These are phyloP conservation scores for Fusarium sp. DNA, from an alignment of 2,329 filamentous ascomycete species.

Conservation along the genomic window DNA sequence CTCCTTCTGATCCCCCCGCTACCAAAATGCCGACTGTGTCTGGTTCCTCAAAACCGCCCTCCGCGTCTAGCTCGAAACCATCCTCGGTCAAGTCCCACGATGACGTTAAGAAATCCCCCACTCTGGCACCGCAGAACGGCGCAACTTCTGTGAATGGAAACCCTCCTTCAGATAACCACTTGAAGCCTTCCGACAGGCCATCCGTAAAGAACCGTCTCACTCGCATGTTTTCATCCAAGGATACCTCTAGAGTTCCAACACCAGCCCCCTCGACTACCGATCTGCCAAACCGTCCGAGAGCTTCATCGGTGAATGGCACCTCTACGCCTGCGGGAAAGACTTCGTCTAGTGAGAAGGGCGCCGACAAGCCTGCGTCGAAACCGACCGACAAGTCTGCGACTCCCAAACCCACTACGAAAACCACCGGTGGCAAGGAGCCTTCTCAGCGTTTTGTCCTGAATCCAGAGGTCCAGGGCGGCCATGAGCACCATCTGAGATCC, in stretches of 20 bases:
- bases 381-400: constrained; percentile 44
- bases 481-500: constrained; percentile 89
- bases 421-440: constrained; percentile 49
- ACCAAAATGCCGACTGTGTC: constrained; percentile 51
- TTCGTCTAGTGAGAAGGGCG: constrained; percentile 55
- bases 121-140: constrained; percentile 55
- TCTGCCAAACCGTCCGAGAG: constrained; percentile 49
- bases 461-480: constrained; percentile 70
- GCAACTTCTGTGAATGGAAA: constrained; percentile 45
- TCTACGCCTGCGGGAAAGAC: constrained; percentile 58
- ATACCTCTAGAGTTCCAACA: constrained; percentile 52
- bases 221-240: constrained; percentile 73
- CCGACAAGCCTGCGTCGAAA: constrained; percentile 37
- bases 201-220: constrained; percentile 73
- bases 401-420: constrained; percentile 48
- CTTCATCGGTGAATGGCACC: constrained; percentile 50
- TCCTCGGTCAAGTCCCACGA: constrained; percentile 63
- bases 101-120: constrained; percentile 55
- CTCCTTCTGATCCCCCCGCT: constrained; percentile 4
- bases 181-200: constrained; percentile 60
- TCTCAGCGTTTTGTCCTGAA: constrained; percentile 64
- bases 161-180: constrained; percentile 31
- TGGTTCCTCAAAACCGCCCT: constrained; percentile 52
- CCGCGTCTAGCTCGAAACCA: constrained; percentile 60
- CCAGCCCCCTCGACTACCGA: constrained; percentile 53